Evolutionary conservation across 192 early-diverging fungal species (phyloP).

Genomic region (Jimgerdemannia lactiflua): DNA sequence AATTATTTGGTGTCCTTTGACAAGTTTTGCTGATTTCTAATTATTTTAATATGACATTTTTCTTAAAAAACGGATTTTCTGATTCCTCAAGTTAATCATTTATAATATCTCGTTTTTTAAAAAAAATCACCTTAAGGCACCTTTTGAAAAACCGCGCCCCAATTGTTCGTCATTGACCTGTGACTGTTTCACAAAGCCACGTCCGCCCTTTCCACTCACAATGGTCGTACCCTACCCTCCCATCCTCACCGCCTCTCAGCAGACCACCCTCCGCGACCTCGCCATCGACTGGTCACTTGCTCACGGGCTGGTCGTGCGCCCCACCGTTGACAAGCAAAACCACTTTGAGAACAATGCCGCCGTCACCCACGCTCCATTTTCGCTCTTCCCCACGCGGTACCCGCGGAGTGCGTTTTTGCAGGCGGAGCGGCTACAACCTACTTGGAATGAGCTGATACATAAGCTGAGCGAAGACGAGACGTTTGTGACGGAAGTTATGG

Average conservation of each 20-base stretch:
- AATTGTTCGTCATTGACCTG: too few species aligned
- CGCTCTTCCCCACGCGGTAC: slow-evolving; percentile 85
- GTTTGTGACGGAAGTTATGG: slow-evolving; percentile 72
- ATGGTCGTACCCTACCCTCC: slow-evolving; percentile 18
- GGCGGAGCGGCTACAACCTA: slow-evolving; percentile 72
- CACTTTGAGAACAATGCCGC: slow-evolving; percentile 27
- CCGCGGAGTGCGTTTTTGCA: slow-evolving; percentile 69
- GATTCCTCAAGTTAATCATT: too few species aligned
- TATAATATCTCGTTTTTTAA: too few species aligned
- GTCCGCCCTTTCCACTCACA: neutral
- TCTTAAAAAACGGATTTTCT: too few species aligned
- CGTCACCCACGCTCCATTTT: slow-evolving; percentile 79
- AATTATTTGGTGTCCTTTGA: too few species aligned
- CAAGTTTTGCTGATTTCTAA: too few species aligned
- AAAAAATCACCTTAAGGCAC: too few species aligned
- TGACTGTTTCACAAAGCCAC: too few species aligned
- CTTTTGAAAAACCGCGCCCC: too few species aligned
- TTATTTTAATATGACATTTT: too few species aligned
- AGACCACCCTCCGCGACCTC: slow-evolving; percentile 41
- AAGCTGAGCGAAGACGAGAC: slow-evolving; percentile 69
- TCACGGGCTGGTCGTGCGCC: slow-evolving; percentile 78
- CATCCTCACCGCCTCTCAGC: slow-evolving; percentile 23
- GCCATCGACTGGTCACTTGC: slow-evolving; percentile 84
- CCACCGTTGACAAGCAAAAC: slow-evolving; percentile 36
- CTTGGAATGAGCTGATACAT: slow-evolving; percentile 82